Evolutionary conservation across 164 flowering plant genomes (phyloP).

Genomic region (Paratinospora sagittata): DNA sequence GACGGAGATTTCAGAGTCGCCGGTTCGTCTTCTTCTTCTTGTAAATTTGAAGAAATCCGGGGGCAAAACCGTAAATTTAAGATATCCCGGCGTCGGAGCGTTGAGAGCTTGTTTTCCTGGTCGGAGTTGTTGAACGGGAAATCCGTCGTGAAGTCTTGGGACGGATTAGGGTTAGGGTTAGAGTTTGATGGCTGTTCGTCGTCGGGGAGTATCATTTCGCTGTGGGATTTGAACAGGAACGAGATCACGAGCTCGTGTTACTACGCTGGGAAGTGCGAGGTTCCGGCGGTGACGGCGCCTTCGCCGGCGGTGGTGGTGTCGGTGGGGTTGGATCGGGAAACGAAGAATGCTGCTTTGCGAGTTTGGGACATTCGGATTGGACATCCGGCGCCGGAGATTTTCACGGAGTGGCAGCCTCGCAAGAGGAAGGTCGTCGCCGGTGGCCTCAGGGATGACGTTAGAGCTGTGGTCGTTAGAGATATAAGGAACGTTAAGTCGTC

Average conservation of each 20-base stretch:
- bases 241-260: constrained; percentile 17
- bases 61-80: constrained; percentile 25
- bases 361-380: constrained; percentile 56
- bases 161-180: constrained; percentile 40
- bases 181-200: constrained; percentile 23
- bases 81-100: constrained; percentile 26
- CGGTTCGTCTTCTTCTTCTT: constrained; percentile 22
- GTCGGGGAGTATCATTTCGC: constrained; percentile 22
- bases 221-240: constrained; percentile 31
- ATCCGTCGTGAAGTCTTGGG: constrained; percentile 79
- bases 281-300: constrained; percentile 19
- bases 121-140: constrained; percentile 41
- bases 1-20: constrained; percentile 35
- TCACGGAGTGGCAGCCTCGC: constrained; percentile 43
- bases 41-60: constrained; percentile 5
- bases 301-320: constrained; percentile 36
- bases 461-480: constrained; percentile 19
- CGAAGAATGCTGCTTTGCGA: constrained; percentile 18
- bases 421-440: constrained; percentile 19
- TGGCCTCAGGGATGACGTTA: constrained; percentile 10
- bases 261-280: constrained; percentile 10
- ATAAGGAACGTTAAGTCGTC: constrained; percentile 24
- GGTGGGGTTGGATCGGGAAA: constrained; percentile 23
- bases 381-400: constrained; percentile 32
- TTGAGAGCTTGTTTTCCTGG: constrained; percentile 34